Percentiles rank a stretch among this genome's conserved stretches.
These are phyloP conservation scores for Pseudomicrostroma phylloplanum DNA, from an alignment of 1,284 basidiomycete species.

Conservation along the genomic window DNA sequence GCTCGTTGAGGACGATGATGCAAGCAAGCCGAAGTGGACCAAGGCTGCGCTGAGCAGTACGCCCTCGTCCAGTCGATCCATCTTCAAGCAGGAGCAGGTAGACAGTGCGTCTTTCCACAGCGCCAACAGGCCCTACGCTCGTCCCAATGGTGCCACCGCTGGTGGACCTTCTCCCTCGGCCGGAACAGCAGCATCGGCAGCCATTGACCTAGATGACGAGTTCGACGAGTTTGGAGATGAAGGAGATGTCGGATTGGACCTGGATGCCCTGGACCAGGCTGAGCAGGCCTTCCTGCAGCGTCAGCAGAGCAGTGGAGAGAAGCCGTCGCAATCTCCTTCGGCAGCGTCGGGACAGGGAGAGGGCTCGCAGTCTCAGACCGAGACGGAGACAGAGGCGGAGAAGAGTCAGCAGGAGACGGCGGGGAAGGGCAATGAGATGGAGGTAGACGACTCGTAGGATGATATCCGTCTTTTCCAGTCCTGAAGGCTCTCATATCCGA, in stretches of 20 bases:
- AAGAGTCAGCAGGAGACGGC: too few species aligned
- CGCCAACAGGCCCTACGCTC: background rate
- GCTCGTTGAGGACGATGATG: background rate
- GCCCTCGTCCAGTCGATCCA: background rate
- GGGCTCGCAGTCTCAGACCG: too few species aligned
- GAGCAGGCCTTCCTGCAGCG: background rate
- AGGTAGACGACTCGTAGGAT: too few species aligned
- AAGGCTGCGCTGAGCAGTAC: background rate
- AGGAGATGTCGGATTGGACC: constrained; percentile 8
- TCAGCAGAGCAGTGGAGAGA: too few species aligned
- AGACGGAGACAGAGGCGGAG: too few species aligned
- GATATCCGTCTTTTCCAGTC: too few species aligned
- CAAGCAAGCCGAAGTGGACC: background rate
- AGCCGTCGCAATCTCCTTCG: too few species aligned
- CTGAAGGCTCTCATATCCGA: too few species aligned
- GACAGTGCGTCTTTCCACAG: too few species aligned
- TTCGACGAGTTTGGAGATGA: constrained; percentile 7
- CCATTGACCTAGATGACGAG: constrained; percentile 6
- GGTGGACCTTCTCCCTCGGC: background rate
- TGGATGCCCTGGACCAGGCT: constrained; percentile 3
- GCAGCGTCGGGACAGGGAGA: too few species aligned
- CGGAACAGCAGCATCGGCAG: background rate
- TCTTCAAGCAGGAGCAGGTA: constrained; percentile 1
- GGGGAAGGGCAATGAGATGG: too few species aligned
- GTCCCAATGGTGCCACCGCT: background rate